phyloP scores from a whole-genome alignment of 208 protist species.

The Acanthamoeba castellanii region DNA sequence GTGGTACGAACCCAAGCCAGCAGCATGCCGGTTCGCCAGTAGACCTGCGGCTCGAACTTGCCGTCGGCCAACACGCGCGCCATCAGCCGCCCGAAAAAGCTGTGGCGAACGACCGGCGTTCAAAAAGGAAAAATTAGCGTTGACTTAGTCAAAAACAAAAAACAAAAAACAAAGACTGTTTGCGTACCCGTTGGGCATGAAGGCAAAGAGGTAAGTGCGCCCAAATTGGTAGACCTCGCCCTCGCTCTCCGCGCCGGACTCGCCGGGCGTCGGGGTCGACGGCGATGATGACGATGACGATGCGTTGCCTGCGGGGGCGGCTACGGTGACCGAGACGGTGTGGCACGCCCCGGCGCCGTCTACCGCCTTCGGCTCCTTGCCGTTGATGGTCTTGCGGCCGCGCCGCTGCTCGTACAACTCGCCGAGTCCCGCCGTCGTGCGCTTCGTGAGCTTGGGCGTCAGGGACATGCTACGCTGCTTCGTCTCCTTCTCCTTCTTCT shows the following conservation, averaged over 20 bases:
- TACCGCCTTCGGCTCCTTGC: not conserved
- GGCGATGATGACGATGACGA: not conserved
- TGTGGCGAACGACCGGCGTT: not conserved
- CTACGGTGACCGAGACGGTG: not conserved
- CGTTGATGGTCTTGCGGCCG: not conserved
- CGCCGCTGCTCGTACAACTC: not conserved
- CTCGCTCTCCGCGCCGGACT: not conserved
- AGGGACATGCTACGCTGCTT: not conserved
- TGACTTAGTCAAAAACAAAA: not conserved
- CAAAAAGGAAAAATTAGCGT: not conserved
- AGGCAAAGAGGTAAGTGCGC: slow-evolving; percentile 23
- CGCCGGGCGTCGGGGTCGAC: not conserved
- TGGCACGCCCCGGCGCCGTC: not conserved
- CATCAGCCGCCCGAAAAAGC: slow-evolving; percentile 44
- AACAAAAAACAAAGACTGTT: not conserved
- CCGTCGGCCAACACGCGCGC: slow-evolving; percentile 46
- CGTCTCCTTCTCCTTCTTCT: not conserved
- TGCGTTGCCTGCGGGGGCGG: not conserved
- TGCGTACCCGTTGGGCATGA: slow-evolving; percentile 50
- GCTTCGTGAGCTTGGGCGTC: not conserved
- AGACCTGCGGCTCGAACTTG: slow-evolving; percentile 62
- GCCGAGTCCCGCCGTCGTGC: not conserved
- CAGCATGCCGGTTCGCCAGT: slow-evolving; percentile 57
- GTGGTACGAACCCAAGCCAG: slow-evolving; percentile 1
- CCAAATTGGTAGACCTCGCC: slow-evolving; percentile 60